phyloP scores from a whole-genome alignment of 768 basidiomycete genomes.

The Guyanaporus albipodus region DNA sequence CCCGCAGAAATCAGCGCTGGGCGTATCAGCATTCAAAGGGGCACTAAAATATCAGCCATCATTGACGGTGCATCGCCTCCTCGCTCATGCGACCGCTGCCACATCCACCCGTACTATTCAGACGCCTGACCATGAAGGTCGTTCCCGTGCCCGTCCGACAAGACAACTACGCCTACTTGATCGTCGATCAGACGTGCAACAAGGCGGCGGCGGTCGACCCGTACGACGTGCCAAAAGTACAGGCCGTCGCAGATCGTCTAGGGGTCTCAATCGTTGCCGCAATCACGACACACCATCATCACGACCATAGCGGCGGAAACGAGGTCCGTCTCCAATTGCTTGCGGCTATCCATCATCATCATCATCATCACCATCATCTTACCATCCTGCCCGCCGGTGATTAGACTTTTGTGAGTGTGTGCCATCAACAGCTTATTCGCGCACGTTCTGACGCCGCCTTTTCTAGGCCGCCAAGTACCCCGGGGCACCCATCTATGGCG shows the following conservation, averaged over 20 bases:
- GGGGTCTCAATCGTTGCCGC: constrained; percentile 65
- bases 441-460: constrained; percentile 2
- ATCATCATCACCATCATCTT: constrained; percentile 13
- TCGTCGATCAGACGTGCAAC: constrained; percentile 64
- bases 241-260: constrained; percentile 54
- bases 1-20: constrained; percentile 1
- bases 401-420: constrained; percentile 30
- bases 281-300: constrained; percentile 91
- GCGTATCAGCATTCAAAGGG: background rate
- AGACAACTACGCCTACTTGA: constrained; percentile 84
- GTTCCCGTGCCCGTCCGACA: constrained; percentile 73
- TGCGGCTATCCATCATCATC: too few species aligned
- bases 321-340: constrained; percentile 40
- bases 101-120: constrained; percentile 11
- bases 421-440: background rate
- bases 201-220: constrained; percentile 80
- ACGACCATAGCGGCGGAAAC: constrained; percentile 89
- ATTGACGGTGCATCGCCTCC: constrained; percentile 19
- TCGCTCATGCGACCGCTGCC: constrained; percentile 6
- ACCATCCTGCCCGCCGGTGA: constrained; percentile 2
- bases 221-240: constrained; percentile 69
- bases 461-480: constrained; percentile 44
- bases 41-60: constrained; percentile 3
- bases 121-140: constrained; percentile 54
- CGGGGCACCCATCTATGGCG: constrained; percentile 65